phyloP scores from a whole-genome alignment of 202 grass and related monocot genomes.

The Elaeis oleifera region DNA sequence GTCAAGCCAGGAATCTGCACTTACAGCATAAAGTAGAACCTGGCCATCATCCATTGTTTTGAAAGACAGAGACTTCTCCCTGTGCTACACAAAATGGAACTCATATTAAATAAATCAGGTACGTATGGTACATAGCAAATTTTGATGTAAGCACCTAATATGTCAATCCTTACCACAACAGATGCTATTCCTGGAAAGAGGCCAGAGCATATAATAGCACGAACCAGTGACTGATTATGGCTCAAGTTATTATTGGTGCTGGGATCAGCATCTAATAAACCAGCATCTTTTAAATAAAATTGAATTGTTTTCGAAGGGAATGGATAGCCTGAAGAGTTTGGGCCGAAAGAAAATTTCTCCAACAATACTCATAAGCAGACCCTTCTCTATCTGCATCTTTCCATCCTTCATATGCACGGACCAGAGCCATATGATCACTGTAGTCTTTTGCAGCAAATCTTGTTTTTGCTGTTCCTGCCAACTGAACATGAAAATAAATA shows the following conservation, averaged over 20 bases:
- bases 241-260: constrained; percentile 71
- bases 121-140: too few relatives aligned
- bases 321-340: constrained; percentile 98
- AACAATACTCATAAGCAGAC: constrained; percentile 91
- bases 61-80: constrained; percentile 96
- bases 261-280: constrained; percentile 61
- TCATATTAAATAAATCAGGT: neutral
- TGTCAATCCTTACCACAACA: constrained; percentile 62
- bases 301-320: constrained; percentile 91
- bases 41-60: constrained; percentile 99
- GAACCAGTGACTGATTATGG: constrained; percentile 86
- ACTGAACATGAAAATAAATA: constrained; percentile 35
- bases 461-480: constrained; percentile 95
- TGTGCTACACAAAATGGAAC: constrained; percentile 46
- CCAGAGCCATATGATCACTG: constrained; percentile 98
- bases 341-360: constrained; percentile 88
- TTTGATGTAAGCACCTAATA: neutral
- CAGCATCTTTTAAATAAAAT: constrained; percentile 79
- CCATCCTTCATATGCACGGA: constrained; percentile 94
- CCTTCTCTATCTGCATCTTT: constrained; percentile 96
- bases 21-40: constrained; percentile 95
- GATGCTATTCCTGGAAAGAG: constrained; percentile 90
- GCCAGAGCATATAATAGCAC: constrained; percentile 82
- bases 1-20: constrained; percentile 12
- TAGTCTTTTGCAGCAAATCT: constrained; percentile 96